Conservation (phyloP, 768 basidiomycete species). For the Serendipita sp. region DNA sequence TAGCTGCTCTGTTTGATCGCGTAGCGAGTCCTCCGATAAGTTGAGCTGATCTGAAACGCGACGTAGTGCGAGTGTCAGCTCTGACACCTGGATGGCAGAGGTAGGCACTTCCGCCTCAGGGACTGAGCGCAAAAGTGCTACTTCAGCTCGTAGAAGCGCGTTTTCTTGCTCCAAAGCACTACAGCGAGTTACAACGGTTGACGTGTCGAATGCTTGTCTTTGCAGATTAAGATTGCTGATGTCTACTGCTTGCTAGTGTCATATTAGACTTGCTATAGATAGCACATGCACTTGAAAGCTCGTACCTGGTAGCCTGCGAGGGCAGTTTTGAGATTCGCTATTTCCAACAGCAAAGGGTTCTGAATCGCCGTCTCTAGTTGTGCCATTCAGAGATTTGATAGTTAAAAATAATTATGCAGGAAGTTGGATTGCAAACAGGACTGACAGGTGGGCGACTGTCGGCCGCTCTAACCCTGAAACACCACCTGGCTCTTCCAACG, state of each 20-base stretch:
- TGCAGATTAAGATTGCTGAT: neutral
- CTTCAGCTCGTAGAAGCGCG: conserved; percentile 36
- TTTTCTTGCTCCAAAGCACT: conserved; percentile 44
- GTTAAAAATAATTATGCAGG: no score
- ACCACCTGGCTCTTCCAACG: no score
- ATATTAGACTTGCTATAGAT: no score
- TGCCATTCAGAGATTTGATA: no score
- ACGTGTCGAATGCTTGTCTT: neutral
- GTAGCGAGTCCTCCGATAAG: conserved; percentile 39
- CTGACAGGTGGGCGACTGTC: no score
- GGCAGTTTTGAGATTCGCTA: conserved; percentile 30
- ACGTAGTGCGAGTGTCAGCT: conserved; percentile 54
- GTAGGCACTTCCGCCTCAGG: conserved; percentile 26
- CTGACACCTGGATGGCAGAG: conserved; percentile 25
- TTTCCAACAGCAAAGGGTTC: conserved; percentile 31
- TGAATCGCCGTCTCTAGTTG: no score
- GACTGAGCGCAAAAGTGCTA: conserved; percentile 36
- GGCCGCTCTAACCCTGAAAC: no score
- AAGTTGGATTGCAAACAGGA: no score
- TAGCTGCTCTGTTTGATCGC: conserved; percentile 34
- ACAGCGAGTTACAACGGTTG: conserved; percentile 17
- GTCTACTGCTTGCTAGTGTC: neutral
- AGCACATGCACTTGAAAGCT: no score
- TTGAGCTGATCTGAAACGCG: conserved; percentile 53
- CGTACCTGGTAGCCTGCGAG: conserved; percentile 35